Evolutionary conservation across 2,329 filamentous ascomycete species (phyloP), one percentile per base, ranked within the genome.

Genomic region (Colletotrichum costaricense): DNA sequence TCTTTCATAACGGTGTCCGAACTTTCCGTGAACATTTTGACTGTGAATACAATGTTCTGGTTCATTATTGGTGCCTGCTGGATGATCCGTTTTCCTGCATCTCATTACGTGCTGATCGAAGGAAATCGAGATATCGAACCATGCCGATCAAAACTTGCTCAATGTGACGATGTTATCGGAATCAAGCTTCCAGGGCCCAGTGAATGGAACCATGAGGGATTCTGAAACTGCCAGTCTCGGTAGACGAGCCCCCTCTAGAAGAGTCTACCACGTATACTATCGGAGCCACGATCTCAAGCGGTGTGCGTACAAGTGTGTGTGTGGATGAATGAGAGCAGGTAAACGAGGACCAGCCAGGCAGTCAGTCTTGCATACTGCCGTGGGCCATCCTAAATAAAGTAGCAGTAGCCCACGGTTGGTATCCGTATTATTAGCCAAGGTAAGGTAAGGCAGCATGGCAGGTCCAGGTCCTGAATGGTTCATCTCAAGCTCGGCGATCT

Each of bases 401-500:
- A 11, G 42, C 42, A 49, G 42, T 49, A 49, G 9, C 7, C 19
- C 42, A 22, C 42, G 42, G 42, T 2, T 11, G 38, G 5, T 12
- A 38, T 22, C 33, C 33, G 33, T 12, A 35, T 35, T 5, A 4
- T 35, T 1, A 35, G 33, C 11, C 11, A 35, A 35, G 33, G 33
- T 2, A 35, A 26, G 26, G 16, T 11, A n/a, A 54, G 19, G 60
- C 16, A 22, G 26, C 42, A 54, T 19, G 42, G 42, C 26, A 52
- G 28, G 11, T 63, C 33, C 19, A n/a, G 38, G 38, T 49, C 42
- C 19, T 49, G 56, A n/a, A 49, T 49, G 66, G 66, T 73, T 73
- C 70, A 49, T 73, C 70, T 65, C 59, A 70, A 62, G 60, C 70
- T 73, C 67, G 70, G 70, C n/a, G 60, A 69, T 70, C 28, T 63